Conservation (phyloP, 768 basidiomycete species). For the Kwoniella sp. region DNA sequence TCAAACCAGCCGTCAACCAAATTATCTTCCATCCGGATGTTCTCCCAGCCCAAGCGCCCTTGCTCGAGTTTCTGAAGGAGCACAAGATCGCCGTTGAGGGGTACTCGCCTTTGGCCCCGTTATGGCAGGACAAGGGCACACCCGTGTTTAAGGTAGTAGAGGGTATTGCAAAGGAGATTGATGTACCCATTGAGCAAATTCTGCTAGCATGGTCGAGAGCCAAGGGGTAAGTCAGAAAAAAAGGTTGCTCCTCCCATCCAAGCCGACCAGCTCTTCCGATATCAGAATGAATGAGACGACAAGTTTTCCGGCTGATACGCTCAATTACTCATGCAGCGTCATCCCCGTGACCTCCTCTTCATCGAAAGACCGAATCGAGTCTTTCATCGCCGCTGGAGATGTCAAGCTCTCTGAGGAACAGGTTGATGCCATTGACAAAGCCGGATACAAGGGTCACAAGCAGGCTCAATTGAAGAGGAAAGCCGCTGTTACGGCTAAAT, state of each 20-base stretch:
- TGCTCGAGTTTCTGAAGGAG: conserved; percentile 24
- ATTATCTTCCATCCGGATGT: conserved; percentile 36
- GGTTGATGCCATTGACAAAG: conserved; percentile 48
- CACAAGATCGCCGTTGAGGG: conserved; percentile 31
- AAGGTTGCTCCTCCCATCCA: no score
- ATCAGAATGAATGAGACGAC: no score
- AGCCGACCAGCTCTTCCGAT: no score
- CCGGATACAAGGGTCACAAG: conserved; percentile 39
- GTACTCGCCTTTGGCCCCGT: conserved; percentile 30
- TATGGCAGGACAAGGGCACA: conserved; percentile 12
- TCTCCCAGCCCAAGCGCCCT: conserved; percentile 2
- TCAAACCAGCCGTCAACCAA: conserved; percentile 42
- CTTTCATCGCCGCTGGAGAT: conserved; percentile 31
- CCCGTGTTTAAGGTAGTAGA: conserved; percentile 25
- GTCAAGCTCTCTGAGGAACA: conserved; percentile 39
- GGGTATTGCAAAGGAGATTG: conserved; percentile 19
- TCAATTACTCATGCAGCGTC: no score
- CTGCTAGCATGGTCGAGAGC: conserved; percentile 37
- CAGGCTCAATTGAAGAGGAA: conserved; percentile 7
- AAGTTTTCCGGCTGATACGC: no score
- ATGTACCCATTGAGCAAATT: conserved; percentile 29
- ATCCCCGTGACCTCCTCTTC: conserved; percentile 33
- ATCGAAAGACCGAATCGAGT: conserved; percentile 18
- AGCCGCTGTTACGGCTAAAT: neutral
- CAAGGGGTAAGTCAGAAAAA: conserved; percentile 40